Conservation (phyloP, 441 rosid species). For the Kokia cookei region DNA sequence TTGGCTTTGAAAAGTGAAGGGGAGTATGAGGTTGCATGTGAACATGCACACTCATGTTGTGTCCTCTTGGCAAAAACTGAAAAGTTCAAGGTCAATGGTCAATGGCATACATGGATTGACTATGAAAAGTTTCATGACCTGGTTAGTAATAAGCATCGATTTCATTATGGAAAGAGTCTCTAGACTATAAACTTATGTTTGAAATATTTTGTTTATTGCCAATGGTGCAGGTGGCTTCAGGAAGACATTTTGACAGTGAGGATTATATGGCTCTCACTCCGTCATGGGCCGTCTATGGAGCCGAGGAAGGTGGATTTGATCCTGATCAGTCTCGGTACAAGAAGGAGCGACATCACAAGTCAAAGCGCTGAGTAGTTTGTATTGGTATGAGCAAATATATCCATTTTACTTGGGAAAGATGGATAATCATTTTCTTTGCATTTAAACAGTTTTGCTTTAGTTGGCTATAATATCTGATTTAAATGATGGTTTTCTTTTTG, state of each 20-base stretch:
- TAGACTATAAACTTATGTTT: neutral
- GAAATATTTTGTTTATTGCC: neutral
- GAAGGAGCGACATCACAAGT: slow-evolving; percentile 81
- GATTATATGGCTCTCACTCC: slow-evolving; percentile 91
- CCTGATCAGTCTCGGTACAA: slow-evolving; percentile 73
- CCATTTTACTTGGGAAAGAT: neutral
- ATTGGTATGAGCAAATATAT: neutral
- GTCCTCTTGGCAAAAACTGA: slow-evolving; percentile 82
- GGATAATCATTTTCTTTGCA: neutral
- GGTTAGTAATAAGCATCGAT: slow-evolving; percentile 34
- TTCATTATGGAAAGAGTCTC: neutral
- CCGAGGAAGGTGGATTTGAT: slow-evolving; percentile 92
- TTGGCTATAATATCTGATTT: neutral
- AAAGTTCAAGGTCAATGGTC: slow-evolving; percentile 77
- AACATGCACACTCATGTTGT: slow-evolving; percentile 91
- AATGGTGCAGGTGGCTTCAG: slow-evolving; percentile 68
- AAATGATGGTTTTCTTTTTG: neutral
- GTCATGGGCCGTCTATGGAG: slow-evolving; percentile 91
- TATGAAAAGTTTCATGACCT: slow-evolving; percentile 87
- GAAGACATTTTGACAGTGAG: slow-evolving; percentile 60
- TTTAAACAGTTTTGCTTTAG: slow-evolving; percentile 7
- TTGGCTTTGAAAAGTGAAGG: slow-evolving; percentile 66
- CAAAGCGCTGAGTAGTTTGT: slow-evolving; percentile 31
- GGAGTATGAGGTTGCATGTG: slow-evolving; percentile 92
- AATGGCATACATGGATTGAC: slow-evolving; percentile 95